Evolutionary conservation across 2,329 filamentous ascomycete species (phyloP).

Genomic region (Balansia obtecta): DNA sequence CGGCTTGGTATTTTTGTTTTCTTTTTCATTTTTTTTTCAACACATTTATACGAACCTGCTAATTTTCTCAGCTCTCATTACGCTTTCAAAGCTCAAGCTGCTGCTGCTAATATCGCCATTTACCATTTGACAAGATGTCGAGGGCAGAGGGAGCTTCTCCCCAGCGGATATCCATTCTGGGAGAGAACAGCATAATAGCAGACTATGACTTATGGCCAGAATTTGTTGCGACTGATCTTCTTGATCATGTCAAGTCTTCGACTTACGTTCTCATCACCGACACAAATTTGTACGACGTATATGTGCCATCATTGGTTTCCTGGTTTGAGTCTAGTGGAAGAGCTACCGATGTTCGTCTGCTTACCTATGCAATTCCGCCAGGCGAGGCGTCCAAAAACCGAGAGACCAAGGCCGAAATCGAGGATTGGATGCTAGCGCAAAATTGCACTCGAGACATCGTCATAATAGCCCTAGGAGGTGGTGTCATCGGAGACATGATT

Average conservation of each 20-base stretch:
- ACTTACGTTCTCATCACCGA: slow-evolving; percentile 97
- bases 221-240: slow-evolving; percentile 70
- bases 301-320: slow-evolving; percentile 62
- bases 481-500: slow-evolving; percentile 96
- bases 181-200: slow-evolving; percentile 80
- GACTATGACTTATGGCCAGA: slow-evolving; percentile 82
- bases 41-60: neutral
- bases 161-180: slow-evolving; percentile 65
- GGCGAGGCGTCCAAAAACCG: slow-evolving; percentile 90
- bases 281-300: slow-evolving; percentile 73
- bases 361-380: slow-evolving; percentile 77
- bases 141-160: slow-evolving; percentile 22
- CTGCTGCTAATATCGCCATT: neutral
- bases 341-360: slow-evolving; percentile 45
- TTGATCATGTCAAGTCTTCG: slow-evolving; percentile 65
- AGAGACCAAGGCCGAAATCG: slow-evolving; percentile 86
- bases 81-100: neutral
- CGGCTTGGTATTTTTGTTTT: neutral
- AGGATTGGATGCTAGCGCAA: slow-evolving; percentile 91
- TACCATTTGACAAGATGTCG: slow-evolving; percentile 12
- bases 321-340: slow-evolving; percentile 20
- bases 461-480: slow-evolving; percentile 85
- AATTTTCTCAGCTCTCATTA: neutral
- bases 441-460: slow-evolving; percentile 93
- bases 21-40: neutral